phyloP scores from a whole-genome alignment of 176 grass and related monocot species.

The Typha latifolia region DNA sequence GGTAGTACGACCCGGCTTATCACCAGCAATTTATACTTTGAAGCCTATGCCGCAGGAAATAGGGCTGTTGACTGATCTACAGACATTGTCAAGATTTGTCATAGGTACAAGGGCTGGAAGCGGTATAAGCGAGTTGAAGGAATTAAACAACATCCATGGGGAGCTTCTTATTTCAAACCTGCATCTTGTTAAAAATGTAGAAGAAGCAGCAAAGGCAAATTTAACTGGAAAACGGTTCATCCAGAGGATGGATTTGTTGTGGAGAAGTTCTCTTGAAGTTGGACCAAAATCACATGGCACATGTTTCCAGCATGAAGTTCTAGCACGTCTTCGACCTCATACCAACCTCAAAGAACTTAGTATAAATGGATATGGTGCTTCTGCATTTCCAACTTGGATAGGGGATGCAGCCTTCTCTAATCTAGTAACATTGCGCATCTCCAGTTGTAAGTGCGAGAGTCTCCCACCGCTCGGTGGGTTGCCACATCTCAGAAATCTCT shows the following conservation, averaged over 20 bases:
- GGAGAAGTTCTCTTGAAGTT: constrained; percentile 2
- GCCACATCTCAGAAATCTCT: not conserved
- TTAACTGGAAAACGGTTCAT: constrained; percentile 27
- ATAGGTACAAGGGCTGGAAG: constrained; percentile 7
- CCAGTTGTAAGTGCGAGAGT: not conserved
- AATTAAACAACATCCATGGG: constrained; percentile 26
- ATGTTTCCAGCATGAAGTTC: not conserved
- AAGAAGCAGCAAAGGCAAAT: constrained; percentile 20
- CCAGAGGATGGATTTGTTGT: constrained; percentile 26
- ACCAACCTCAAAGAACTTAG: constrained; percentile 13
- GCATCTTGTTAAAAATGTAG: constrained; percentile 14
- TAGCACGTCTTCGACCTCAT: constrained; percentile 19
- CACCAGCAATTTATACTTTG: constrained; percentile 6
- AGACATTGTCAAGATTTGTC: constrained; percentile 33
- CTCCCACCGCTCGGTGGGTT: not conserved
- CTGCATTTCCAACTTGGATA: constrained; percentile 18
- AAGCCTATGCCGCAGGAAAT: constrained; percentile 25
- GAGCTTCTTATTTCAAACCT: constrained; percentile 38
- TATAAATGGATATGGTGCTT: constrained; percentile 13
- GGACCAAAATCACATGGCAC: too few species aligned
- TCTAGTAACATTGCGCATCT: not conserved
- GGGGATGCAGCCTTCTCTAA: constrained; percentile 13
- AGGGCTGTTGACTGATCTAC: constrained; percentile 24
- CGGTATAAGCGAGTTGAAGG: constrained; percentile 21
- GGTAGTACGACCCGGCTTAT: not conserved